phyloP scores from a whole-genome alignment of 768 basidiomycete genomes.

The Dacryopinax primogenitus region DNA sequence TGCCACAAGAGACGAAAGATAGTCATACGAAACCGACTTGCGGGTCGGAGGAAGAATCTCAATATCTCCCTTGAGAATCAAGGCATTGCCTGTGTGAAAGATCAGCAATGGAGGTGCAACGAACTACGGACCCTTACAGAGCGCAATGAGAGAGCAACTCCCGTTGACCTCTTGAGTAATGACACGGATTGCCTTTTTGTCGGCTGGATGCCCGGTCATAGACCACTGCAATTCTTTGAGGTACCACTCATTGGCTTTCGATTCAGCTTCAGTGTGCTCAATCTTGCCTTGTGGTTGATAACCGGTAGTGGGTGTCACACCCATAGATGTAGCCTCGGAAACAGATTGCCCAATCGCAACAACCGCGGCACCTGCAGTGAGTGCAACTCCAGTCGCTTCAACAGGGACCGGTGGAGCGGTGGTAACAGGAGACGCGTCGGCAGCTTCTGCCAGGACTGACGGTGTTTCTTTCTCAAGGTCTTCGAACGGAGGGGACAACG shows the following conservation, averaged over 20 bases:
- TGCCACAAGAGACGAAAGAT: slow-evolving; percentile 68
- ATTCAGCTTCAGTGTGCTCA: background rate
- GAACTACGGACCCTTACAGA: slow-evolving; percentile 40
- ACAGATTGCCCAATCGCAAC: background rate
- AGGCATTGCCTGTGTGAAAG: slow-evolving; percentile 57
- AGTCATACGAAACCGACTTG: slow-evolving; percentile 65
- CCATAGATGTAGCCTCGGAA: background rate
- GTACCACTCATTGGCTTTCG: background rate
- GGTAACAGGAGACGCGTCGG: background rate
- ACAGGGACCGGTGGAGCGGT: background rate
- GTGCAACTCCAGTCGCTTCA: background rate
- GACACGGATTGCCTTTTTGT: background rate
- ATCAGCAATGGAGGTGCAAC: no score
- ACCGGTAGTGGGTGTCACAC: background rate
- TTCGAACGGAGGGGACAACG: background rate
- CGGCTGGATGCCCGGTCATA: background rate
- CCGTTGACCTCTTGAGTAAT: slow-evolving; percentile 3
- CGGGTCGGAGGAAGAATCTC: slow-evolving; percentile 54
- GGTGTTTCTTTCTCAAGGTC: background rate
- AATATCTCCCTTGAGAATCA: slow-evolving; percentile 74
- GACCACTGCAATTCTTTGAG: background rate
- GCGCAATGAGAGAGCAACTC: slow-evolving; percentile 73
- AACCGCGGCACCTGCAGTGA: background rate
- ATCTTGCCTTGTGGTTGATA: background rate
- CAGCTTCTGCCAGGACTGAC: background rate